These are phyloP conservation scores for Lycium barbarum DNA, from an alignment of 257 asterid species.

Conservation along the genomic window DNA sequence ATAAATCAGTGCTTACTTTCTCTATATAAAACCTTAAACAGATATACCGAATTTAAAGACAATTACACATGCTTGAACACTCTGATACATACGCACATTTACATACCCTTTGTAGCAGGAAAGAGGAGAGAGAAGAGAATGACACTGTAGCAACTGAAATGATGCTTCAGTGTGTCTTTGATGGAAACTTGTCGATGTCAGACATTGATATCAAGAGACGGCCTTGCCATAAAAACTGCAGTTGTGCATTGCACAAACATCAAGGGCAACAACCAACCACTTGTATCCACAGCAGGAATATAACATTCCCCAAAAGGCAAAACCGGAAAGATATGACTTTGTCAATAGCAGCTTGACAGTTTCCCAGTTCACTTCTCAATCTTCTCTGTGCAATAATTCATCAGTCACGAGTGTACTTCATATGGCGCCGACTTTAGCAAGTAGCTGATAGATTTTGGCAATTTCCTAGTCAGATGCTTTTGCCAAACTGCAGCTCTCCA, in stretches of 20 bases:
- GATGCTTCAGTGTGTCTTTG: constrained; percentile 29
- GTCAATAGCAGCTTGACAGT: background rate
- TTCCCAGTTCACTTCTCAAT: background rate
- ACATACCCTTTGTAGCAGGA: background rate
- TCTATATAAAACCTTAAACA: constrained; percentile 39
- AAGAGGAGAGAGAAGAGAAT: constrained; percentile 25
- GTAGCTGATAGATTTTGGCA: background rate
- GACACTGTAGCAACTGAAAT: constrained; percentile 30
- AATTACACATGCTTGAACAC: background rate
- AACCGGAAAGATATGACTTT: background rate
- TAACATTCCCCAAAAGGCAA: constrained; percentile 28
- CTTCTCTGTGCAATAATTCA: background rate
- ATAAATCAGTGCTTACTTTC: constrained; percentile 13
- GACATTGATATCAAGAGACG: constrained; percentile 31
- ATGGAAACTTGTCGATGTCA: constrained; percentile 37
- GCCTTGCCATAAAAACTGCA: constrained; percentile 44
- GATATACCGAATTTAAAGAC: background rate
- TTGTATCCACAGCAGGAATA: background rate
- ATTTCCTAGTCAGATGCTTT: background rate
- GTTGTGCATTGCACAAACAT: background rate
- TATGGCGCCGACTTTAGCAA: background rate
- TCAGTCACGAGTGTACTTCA: background rate
- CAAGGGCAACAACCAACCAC: background rate
- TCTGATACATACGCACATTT: background rate
- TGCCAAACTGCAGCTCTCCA: background rate